Evolutionary conservation across 1,284 basidiomycete species (phyloP).

Genomic region (Meripilus lineatus): DNA sequence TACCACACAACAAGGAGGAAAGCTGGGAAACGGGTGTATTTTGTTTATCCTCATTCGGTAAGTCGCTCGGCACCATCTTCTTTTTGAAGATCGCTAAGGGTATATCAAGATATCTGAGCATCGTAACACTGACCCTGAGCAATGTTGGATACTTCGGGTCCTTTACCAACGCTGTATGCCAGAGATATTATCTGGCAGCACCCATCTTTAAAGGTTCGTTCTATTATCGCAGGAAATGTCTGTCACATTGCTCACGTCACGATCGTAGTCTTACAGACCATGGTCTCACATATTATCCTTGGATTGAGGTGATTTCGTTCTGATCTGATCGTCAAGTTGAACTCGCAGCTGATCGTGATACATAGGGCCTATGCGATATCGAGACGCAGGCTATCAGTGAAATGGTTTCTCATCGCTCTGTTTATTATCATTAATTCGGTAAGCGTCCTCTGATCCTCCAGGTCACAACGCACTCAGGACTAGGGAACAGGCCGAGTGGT

Average conservation of each 20-base stretch:
- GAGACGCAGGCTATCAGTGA: constrained; percentile 14
- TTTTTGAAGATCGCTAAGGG: not conserved
- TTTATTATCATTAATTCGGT: constrained; percentile 32
- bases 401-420: constrained; percentile 16
- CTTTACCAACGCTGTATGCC: constrained; percentile 26
- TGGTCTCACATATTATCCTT: constrained; percentile 49
- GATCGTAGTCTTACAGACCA: constrained; percentile 42
- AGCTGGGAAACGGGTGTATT: constrained; percentile 3
- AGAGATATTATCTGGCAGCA: constrained; percentile 23
- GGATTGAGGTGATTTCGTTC: constrained; percentile 33
- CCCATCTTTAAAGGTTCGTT: constrained; percentile 31
- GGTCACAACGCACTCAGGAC: constrained; percentile 1
- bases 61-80: not conserved
- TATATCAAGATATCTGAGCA: constrained; percentile 26
- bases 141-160: constrained; percentile 29
- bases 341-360: not conserved
- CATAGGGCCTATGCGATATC: constrained; percentile 29
- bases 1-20: constrained; percentile 9
- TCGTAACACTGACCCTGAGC: constrained; percentile 27
- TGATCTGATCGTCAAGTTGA: not conserved
- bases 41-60: constrained; percentile 32
- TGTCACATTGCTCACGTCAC: not conserved
- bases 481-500: constrained; percentile 41
- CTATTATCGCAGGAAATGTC: not conserved
- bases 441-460: constrained; percentile 25